Percentiles rank a stretch among this genome's conserved stretches.
phyloP scores from a whole-genome alignment of 768 basidiomycete genomes.

The Leccinum variicolor region DNA sequence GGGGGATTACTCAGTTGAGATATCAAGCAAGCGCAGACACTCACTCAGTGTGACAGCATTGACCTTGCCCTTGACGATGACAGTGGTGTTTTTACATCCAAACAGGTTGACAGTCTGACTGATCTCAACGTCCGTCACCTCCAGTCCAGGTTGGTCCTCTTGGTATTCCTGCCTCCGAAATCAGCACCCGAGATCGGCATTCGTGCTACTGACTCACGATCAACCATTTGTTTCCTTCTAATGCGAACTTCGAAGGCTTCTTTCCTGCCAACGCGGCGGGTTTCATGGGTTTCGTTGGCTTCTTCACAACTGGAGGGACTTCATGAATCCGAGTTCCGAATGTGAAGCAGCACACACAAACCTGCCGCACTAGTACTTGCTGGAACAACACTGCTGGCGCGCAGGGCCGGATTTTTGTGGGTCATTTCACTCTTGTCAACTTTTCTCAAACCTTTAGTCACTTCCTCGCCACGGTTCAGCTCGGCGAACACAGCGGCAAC shows the following conservation, averaged over 20 bases:
- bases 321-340: background rate
- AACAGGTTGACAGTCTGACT: conserved; percentile 87
- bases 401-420: conserved; percentile 92
- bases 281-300: conserved; percentile 79
- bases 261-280: conserved; percentile 81
- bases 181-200: conserved; percentile 1
- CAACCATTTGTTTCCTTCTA: conserved; percentile 93
- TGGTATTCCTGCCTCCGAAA: conserved; percentile 71
- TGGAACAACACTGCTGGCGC: conserved; percentile 53
- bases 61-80: conserved; percentile 88
- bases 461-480: conserved; percentile 83
- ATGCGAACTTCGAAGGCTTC: conserved; percentile 84
- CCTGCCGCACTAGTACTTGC: conserved; percentile 33
- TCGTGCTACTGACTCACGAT: conserved; percentile 53
- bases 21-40: background rate
- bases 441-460: conserved; percentile 89
- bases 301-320: conserved; percentile 41
- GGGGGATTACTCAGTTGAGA: conserved; percentile 1
- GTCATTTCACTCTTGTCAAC: conserved; percentile 98
- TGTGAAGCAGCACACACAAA: conserved; percentile 26
- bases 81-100: conserved; percentile 81
- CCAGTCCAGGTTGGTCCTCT: conserved; percentile 72
- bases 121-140: conserved; percentile 72
- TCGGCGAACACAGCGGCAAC: conserved; percentile 85
- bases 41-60: conserved; percentile 89